Percentiles rank a stretch among this genome's conserved stretches.
Conservation (phyloP, 106 monocot species). For the Alisma plantagoaquatica region DNA sequence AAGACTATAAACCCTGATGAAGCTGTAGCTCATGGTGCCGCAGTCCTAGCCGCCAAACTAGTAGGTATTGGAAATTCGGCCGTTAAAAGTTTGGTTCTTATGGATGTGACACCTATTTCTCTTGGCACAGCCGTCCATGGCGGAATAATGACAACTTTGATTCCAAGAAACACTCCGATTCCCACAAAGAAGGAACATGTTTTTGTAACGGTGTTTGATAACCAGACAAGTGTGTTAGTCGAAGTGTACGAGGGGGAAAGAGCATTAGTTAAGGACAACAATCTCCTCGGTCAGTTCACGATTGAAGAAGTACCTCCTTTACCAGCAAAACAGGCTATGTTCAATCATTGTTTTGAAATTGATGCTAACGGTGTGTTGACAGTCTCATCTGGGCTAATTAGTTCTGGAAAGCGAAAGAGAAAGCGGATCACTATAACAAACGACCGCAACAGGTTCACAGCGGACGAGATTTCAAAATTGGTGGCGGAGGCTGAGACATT, state of each 20-base stretch:
- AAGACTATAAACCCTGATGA: constrained; percentile 17
- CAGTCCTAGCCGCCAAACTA: constrained; percentile 13
- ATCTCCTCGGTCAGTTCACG: constrained; percentile 46
- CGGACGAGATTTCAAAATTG: constrained; percentile 11
- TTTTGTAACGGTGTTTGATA: too few species aligned
- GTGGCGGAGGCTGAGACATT: constrained; percentile 23
- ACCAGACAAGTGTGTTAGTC: too few species aligned
- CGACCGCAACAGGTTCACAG: constrained; percentile 6
- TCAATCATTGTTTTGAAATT: constrained; percentile 51
- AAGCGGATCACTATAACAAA: constrained; percentile 13
- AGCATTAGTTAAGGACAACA: constrained; percentile 8
- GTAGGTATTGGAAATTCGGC: constrained; percentile 22
- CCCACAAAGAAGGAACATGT: constrained; percentile 57
- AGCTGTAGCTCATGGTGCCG: constrained; percentile 10
- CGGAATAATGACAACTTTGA: background rate
- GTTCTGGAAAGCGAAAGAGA: constrained; percentile 31
- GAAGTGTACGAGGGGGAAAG: too few species aligned
- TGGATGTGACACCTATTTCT: constrained; percentile 24
- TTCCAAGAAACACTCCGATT: constrained; percentile 45
- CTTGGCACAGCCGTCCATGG: background rate
- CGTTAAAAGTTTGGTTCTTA: constrained; percentile 29
- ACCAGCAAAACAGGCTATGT: constrained; percentile 39
- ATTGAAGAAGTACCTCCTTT: constrained; percentile 51
- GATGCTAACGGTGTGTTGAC: constrained; percentile 57
- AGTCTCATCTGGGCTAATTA: constrained; percentile 54